Percentiles rank a stretch among this genome's conserved stretches.
phyloP scores from a whole-genome alignment of 2,329 filamentous ascomycete genomes.

The Cladosporium sp. region DNA sequence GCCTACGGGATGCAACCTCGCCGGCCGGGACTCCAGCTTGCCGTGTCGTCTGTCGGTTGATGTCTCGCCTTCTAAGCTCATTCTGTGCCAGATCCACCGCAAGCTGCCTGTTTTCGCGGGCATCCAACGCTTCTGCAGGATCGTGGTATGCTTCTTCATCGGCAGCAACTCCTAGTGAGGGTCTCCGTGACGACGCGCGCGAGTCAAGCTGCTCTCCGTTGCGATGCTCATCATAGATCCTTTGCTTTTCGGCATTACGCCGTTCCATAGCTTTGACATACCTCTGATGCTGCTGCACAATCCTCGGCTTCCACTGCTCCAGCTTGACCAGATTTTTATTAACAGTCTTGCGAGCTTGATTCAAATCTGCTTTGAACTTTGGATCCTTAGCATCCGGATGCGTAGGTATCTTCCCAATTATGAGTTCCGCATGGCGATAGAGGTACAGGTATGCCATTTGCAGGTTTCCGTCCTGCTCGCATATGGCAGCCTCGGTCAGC shows the following conservation, averaged over 20 bases:
- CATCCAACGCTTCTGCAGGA: constrained; percentile 49
- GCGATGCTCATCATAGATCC: constrained; percentile 19
- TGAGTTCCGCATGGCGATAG: constrained; percentile 83
- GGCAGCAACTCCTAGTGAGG: constrained; percentile 10
- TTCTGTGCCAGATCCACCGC: constrained; percentile 72
- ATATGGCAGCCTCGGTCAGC: constrained; percentile 67
- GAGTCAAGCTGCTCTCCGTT: constrained; percentile 13
- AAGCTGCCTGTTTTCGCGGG: constrained; percentile 66
- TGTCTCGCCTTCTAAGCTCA: constrained; percentile 66
- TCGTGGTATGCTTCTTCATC: constrained; percentile 12
- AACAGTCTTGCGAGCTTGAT: constrained; percentile 58
- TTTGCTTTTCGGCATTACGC: constrained; percentile 27
- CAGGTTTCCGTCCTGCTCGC: constrained; percentile 79
- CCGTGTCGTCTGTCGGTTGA: constrained; percentile 45
- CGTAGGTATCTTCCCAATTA: constrained; percentile 67
- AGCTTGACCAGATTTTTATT: constrained; percentile 64
- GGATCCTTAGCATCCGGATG: constrained; percentile 72
- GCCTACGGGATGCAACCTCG: constrained; percentile 25
- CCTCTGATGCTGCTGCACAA: constrained; percentile 66
- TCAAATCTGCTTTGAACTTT: constrained; percentile 52
- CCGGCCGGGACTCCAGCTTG: constrained; percentile 54
- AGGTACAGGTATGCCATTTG: constrained; percentile 86
- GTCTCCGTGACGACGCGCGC: constrained; percentile 16
- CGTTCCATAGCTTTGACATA: constrained; percentile 56
- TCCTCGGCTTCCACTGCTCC: constrained; percentile 73